Evolutionary conservation across 179 eudicot genomes (phyloP), one percentile per base, ranked within the genome.

Genomic region (Heliamphora pulchella): DNA sequence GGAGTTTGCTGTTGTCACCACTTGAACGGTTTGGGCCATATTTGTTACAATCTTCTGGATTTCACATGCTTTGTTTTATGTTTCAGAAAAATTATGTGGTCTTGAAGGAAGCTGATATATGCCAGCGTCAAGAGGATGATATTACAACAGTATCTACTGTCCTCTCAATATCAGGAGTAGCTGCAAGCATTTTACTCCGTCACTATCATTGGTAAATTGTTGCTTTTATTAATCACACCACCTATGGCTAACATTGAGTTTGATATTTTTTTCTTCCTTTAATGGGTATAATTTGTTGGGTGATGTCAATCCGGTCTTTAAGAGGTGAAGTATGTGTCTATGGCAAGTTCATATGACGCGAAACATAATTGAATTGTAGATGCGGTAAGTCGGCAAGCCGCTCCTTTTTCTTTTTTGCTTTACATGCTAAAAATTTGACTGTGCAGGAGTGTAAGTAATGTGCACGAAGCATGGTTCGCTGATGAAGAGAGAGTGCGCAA

Each of bases 381-480:
- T 51, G 63, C 5, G 5, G 43, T 8, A 4, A 53, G 31, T 53
- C 17, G 1, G 61, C 64, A 66, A 43, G 5, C 20, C 14, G 43
- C 7, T 50, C 17, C 22, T n/a, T 22, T 39, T 41, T 63, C 50
- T 46, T 44, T 44, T 81, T 61, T 22, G 0, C 31, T 53, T 78
- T 71, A 47, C 20, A 69, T 74, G 73, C 61, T 77, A 48, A 76
- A 31, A 22, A 31, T 54, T 17, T 18, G 71, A 5, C 68, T 55
- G 73, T 82, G 66, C 80, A 93, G 97, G 97, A 92, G 88, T 79
- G 94, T 91, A 62, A 89, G 89, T 85, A 84, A 89, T 79, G 95
- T 91, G 48, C 87, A 93, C 53, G 98, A 95, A 78, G 94, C 90
- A 72, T 95, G 98, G 98, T 91, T 95, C 84, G 89, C 97, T 62